A percentile compares a stretch with the other conserved stretches of the same genome.
Evolutionary conservation across 441 rosid genomes (phyloP).

Genomic region (Isatis lusitanica): DNA sequence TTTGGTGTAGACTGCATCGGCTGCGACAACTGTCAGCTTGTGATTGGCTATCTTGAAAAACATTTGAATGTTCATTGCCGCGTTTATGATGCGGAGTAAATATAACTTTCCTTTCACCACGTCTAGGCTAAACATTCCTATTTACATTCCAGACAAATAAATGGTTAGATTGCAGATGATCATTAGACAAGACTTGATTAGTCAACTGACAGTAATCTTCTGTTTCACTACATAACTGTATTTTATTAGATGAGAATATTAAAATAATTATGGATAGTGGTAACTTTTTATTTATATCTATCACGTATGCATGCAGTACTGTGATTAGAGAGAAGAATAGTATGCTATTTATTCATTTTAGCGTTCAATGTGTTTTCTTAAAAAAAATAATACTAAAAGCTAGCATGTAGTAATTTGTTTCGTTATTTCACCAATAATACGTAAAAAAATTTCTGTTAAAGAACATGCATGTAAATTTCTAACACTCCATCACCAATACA

Average conservation of each 20-base stretch:
- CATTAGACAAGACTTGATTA: neutral
- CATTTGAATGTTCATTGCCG: slow-evolving; percentile 80
- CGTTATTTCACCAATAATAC: too few relatives aligned
- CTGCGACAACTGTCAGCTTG: slow-evolving; percentile 67
- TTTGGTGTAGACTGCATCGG: slow-evolving; percentile 68
- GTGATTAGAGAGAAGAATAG: too few relatives aligned
- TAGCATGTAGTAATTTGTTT: too few relatives aligned
- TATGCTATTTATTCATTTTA: too few relatives aligned
- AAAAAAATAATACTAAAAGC: too few relatives aligned
- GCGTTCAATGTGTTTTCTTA: too few relatives aligned
- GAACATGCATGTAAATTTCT: too few relatives aligned
- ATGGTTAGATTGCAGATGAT: neutral
- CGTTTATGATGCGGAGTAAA: slow-evolving; percentile 79
- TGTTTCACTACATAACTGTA: neutral
- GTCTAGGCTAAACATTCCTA: slow-evolving; percentile 58
- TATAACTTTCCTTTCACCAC: slow-evolving; percentile 69
- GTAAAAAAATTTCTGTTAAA: too few relatives aligned
- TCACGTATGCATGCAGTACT: too few relatives aligned
- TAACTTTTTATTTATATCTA: too few relatives aligned
- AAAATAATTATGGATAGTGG: neutral
- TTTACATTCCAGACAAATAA: neutral
- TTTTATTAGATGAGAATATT: neutral
- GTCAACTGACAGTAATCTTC: neutral
- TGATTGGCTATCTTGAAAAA: slow-evolving; percentile 91
- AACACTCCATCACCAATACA: too few relatives aligned